These are phyloP conservation scores for Coemansia brasiliensis DNA, from an alignment of 192 early-diverging fungal species.

Conservation along the genomic window DNA sequence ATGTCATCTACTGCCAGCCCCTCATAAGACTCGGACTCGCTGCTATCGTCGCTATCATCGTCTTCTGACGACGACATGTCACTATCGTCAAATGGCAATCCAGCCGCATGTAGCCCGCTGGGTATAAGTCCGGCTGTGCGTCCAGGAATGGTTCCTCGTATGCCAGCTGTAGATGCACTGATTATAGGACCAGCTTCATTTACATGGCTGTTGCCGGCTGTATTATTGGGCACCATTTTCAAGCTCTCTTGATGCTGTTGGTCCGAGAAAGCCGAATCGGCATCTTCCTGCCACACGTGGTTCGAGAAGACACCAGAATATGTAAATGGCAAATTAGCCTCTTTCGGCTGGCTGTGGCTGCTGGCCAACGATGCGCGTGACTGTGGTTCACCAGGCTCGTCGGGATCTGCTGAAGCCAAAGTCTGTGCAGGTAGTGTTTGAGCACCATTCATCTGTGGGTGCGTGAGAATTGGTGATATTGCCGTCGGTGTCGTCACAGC, in stretches of 20 bases:
- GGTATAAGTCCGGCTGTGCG: constrained; percentile 20
- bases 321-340: constrained; percentile 38
- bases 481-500: constrained; percentile 13
- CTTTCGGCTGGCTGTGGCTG: constrained; percentile 2
- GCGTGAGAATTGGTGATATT: constrained; percentile 15
- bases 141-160: background rate
- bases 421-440: background rate
- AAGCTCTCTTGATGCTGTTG: too few species aligned
- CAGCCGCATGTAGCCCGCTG: constrained; percentile 29
- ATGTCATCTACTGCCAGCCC: constrained; percentile 54
- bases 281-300: constrained; percentile 14
- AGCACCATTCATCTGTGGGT: background rate
- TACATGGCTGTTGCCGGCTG: background rate
- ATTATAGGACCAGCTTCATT: too few species aligned
- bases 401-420: background rate
- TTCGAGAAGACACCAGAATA: constrained; percentile 52
- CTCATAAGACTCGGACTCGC: constrained; percentile 49
- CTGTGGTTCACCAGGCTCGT: constrained; percentile 4
- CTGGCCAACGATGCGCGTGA: constrained; percentile 12
- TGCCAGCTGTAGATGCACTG: background rate
- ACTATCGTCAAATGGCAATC: constrained; percentile 23
- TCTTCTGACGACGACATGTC: constrained; percentile 4
- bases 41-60: constrained; percentile 27
- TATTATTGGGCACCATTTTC: background rate
- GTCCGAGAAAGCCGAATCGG: background rate